Evolutionary conservation across 768 basidiomycete species (phyloP).

Genomic region (Tylopilus plumbeoviolaceoides): DNA sequence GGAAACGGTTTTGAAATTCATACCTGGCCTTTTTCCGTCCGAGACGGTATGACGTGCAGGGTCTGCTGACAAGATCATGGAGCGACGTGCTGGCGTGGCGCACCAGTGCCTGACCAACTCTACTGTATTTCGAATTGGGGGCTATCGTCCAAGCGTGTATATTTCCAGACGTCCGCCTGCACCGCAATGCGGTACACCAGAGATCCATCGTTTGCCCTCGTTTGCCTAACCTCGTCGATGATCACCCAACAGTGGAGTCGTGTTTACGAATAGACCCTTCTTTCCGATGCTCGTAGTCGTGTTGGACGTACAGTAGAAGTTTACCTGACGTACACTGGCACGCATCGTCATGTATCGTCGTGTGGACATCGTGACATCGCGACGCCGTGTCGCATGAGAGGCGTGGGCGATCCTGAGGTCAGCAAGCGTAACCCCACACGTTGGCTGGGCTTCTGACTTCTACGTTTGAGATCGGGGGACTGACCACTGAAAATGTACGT

Average conservation of each 20-base stretch:
- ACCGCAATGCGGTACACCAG: background rate
- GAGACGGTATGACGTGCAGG: constrained; percentile 3
- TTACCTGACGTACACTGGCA: background rate
- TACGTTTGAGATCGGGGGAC: no score
- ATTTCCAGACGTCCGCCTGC: background rate
- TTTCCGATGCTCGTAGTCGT: background rate
- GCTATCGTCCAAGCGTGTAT: background rate
- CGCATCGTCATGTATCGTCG: background rate
- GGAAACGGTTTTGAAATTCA: constrained; percentile 59
- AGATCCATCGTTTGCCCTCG: background rate
- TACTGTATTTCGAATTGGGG: background rate
- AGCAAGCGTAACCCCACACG: background rate
- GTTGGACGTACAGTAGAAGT: background rate
- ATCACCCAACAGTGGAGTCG: constrained; percentile 2
- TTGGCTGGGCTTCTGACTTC: background rate
- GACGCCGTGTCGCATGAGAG: no score
- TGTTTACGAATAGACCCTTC: constrained; percentile 7
- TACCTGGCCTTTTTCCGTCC: background rate
- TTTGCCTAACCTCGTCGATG: background rate
- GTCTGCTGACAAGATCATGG: constrained; percentile 8
- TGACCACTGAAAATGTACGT: no score
- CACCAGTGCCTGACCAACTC: constrained; percentile 6
- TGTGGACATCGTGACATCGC: no score
- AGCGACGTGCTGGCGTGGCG: background rate
- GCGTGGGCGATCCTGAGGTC: background rate